Evolutionary conservation across 148 eudicot genomes (phyloP).

Genomic region (Beta vulgaris): DNA sequence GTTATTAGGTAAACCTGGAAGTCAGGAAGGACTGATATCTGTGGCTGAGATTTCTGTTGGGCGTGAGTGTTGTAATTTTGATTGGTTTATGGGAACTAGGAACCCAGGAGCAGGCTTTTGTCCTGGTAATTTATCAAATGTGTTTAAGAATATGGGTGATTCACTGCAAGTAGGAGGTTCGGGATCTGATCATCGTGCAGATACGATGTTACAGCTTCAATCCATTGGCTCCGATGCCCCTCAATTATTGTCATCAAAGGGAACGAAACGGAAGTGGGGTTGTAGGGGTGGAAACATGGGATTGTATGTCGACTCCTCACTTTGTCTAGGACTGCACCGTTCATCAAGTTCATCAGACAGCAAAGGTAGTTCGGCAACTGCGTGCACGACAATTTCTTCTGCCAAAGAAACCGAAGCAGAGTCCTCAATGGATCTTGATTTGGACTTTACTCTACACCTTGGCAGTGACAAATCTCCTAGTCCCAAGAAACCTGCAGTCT

Average conservation of each 20-base stretch:
- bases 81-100: constrained; percentile 63
- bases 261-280: constrained; percentile 69
- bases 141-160: constrained; percentile 48
- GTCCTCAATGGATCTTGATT: constrained; percentile 79
- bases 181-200: constrained; percentile 39
- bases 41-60: constrained; percentile 41
- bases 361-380: constrained; percentile 85
- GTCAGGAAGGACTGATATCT: constrained; percentile 67
- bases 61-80: constrained; percentile 32
- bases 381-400: constrained; percentile 66
- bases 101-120: constrained; percentile 41
- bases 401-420: constrained; percentile 83
- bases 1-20: constrained; percentile 52
- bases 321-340: constrained; percentile 56
- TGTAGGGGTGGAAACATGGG: constrained; percentile 33
- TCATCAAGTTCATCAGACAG: constrained; percentile 91
- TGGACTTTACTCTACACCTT: constrained; percentile 77
- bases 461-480: constrained; percentile 60
- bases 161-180: constrained; percentile 43
- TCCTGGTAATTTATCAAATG: constrained; percentile 34
- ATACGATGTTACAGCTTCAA: constrained; percentile 66
- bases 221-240: constrained; percentile 40
- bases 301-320: constrained; percentile 35
- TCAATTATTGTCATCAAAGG: constrained; percentile 43
- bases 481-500: constrained; percentile 44